Evolutionary conservation across 78 protist species (phyloP), one percentile per base, ranked within the genome.

Genomic region (Speleostelium caveatum): DNA sequence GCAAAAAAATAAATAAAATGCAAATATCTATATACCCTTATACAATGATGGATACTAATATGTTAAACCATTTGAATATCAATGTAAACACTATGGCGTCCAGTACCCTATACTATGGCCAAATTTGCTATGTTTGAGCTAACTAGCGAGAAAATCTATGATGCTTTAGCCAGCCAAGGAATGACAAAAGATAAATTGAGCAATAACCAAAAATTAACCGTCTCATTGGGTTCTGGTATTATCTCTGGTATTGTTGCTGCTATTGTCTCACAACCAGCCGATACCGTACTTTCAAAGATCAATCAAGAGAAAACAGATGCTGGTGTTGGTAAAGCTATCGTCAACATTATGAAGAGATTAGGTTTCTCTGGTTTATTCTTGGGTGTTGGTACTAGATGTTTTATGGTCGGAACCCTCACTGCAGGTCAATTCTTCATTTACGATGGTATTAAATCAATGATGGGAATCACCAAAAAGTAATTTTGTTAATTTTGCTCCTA

Each of bases 191-290:
- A 83, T 19, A 38, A 42, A 7, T 12, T 83, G 39, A 83, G 79
- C 59, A 79, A 83, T 42, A 42, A 62, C n/a, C 91, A 83, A 69
- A 94, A 96, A 86, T 76, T 96, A 55, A 60, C 95, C 24, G 88
- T 97, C 35, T 95, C 97, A 59, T 86, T 97, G 62, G 94, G 94
- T 39, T 72, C 97, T 21, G 99, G 99, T 87, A 77, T 95, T 93
- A 92, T 86, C 51, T 96, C 99, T 36, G 99, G 99, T 86, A 83
- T 95, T 69, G 69, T 88, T 86, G 92, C 96, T 65, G 99, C 98
- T 74, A 71, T 96, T 32, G 96, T 96, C 75, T 97, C 99, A 21
- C 99, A 97, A 94, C 99, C 99, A 33, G 99, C 99, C 62, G 98
- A 95, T 87, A 78, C 96, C 24, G n/a, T 97, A 67, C 67, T 95